phyloP scores from a whole-genome alignment of 305 asterid genomes.

The Withania somnifera region DNA sequence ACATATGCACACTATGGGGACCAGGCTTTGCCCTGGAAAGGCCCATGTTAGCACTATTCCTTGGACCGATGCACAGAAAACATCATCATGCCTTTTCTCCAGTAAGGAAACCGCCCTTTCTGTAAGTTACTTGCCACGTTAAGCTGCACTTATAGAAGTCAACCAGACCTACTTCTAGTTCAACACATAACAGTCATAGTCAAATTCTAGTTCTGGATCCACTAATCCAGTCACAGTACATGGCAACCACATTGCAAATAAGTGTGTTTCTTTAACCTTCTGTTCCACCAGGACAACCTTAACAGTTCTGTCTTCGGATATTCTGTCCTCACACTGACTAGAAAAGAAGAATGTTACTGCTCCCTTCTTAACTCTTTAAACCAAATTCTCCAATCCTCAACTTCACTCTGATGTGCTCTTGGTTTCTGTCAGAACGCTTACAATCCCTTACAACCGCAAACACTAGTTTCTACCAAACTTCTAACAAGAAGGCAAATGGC shows the following conservation, averaged over 20 bases:
- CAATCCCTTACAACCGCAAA: background rate
- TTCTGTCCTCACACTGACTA: background rate
- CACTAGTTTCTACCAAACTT: background rate
- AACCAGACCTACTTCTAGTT: background rate
- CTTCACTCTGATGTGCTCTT: background rate
- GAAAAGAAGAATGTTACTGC: background rate
- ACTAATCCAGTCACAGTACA: background rate
- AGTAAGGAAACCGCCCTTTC: background rate
- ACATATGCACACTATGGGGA: background rate
- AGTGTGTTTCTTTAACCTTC: background rate
- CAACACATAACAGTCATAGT: background rate
- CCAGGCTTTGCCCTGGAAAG: background rate
- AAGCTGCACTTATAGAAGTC: background rate
- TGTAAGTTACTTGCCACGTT: background rate
- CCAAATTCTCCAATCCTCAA: no score
- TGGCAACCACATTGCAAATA: background rate
- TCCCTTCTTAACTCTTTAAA: no score
- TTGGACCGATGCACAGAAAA: background rate
- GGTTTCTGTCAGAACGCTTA: background rate
- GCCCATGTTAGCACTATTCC: background rate
- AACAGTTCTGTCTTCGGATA: background rate
- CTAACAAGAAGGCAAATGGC: no score
- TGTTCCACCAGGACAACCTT: background rate
- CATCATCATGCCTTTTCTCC: background rate
- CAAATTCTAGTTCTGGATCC: slow-evolving; percentile 1